Base-by-base conservation (phyloP, 2,329 filamentous ascomycete genomes). In the Colletotrichum sp. region DNA sequence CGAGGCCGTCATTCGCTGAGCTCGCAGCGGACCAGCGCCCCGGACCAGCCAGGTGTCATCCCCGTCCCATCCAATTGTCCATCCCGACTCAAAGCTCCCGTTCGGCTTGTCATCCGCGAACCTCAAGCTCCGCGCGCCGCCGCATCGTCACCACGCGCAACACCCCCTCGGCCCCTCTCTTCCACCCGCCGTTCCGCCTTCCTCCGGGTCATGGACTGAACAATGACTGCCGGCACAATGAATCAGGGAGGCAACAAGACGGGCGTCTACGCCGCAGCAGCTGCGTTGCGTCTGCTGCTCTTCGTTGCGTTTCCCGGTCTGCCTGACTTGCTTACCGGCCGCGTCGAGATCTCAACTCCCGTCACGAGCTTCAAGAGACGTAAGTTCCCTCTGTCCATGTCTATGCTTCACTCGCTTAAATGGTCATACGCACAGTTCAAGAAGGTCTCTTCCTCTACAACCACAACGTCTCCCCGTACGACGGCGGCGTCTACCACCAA, bases 281-380 rank as follows among this genome's bases (percentile, higher is more conserved):
- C 95, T 72, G 90, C 93, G 78, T 88, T 99, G 80, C 93, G 97
- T 80, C 89, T 99, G 76, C 86, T 95, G 72, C 91, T 99, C 69
- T 96, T 96, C 83, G 89, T 93, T 75, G 89, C 93, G 74, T 98
- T 98, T 83, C 96, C 97, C 78, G 92, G 91, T 49, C 89, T 99
- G 55, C 95, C 96, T 68, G 93, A 96, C 83, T 90, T 98, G 78
- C 90, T 99, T 78, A 97, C 95, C 24, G 95, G 94, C 78, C 94
- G 97, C 82, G 97, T 98, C 81, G 97, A 99, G 89, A 94, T 99
- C 81, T 98, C 97, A 60, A 99, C 97, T 26, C 96, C 97, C 52
- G 94, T 99, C 63, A 98, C 95, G 80, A 98, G 96, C 90, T 99
- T 98, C 91, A 99, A 99, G 89, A 92, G 97, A 92, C 89, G 96